A percentile compares a stretch with the other conserved stretches of the same genome.
These are phyloP conservation scores for Claviceps pazoutovae DNA, from an alignment of 2,329 filamentous ascomycete species.

Conservation along the genomic window DNA sequence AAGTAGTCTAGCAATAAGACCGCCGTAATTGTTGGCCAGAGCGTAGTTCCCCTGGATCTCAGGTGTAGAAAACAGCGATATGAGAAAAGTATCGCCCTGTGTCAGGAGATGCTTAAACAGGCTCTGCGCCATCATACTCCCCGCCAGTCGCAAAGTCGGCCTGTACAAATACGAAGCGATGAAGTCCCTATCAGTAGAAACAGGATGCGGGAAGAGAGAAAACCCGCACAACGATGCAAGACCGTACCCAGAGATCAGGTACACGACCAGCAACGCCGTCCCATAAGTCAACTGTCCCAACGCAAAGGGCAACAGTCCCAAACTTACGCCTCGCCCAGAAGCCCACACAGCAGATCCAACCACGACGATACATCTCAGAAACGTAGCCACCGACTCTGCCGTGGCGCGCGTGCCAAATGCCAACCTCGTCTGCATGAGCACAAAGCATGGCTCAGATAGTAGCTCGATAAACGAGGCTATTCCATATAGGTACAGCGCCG, in stretches of 20 bases:
- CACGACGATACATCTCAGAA: conserved; percentile 61
- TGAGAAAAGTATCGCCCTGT: conserved; percentile 82
- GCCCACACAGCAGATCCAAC: conserved; percentile 58
- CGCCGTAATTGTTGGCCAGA: conserved; percentile 87
- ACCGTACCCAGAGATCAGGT: conserved; percentile 45
- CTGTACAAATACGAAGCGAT: conserved; percentile 49
- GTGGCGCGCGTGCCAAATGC: conserved; percentile 66
- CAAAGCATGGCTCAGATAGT: conserved; percentile 76
- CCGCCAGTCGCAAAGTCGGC: conserved; percentile 56
- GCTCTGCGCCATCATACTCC: conserved; percentile 78
- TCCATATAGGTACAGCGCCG: conserved; percentile 40
- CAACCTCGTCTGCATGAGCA: conserved; percentile 69
- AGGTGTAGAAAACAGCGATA: conserved; percentile 63
- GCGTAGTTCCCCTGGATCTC: conserved; percentile 83
- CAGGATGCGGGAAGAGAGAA: conserved; percentile 44
- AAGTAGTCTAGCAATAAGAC: conserved; percentile 72
- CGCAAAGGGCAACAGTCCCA: conserved; percentile 79
- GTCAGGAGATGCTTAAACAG: conserved; percentile 86
- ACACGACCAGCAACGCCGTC: conserved; percentile 52
- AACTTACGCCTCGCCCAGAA: conserved; percentile 29
- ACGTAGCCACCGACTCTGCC: conserved; percentile 72
- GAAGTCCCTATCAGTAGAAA: conserved; percentile 27
- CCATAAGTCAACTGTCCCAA: conserved; percentile 74
- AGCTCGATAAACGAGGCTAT: conserved; percentile 56
- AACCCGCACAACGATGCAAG: conserved; percentile 48